Evolutionary conservation across 805 yeast species (phyloP), one percentile per base, ranked within the genome.

Genomic region (Suhomyces sp.): DNA sequence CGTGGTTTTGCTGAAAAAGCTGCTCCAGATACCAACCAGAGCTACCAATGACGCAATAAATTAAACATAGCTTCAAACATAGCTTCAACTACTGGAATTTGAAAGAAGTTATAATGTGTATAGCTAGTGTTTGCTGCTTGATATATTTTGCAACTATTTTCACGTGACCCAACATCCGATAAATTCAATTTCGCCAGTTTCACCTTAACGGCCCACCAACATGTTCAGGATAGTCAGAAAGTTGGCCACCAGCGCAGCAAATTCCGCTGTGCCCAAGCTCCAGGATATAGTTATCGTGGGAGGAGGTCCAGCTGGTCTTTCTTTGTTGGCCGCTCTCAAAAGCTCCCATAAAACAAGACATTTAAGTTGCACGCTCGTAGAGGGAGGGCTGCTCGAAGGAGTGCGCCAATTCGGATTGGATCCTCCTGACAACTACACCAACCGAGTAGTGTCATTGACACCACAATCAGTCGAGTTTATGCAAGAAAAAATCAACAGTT

Each of bases 261-360:
- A 17, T 31, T 8, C 49, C 1, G 40, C 46, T n/a, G 40, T 24
- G 10, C 38, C 51, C 17, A 54, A 48, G 40, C 52, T 57, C 22
- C 76, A 68, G 27, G 97, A 93, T 68, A 82, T 94, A 19, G 85
- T 90, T 6, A 88, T 94, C 50, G 88, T 94, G 36, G 99, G 99
- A 36, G 98, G 96, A 6, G 99, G 99, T 0, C 97, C 98, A 1
- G 98, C 98, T 0, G 99, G 99, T 0, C 72, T 94, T 52, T 86
- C 97, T 1, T 72, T 94, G 36, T 85, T 94, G 5, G 81, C 96
- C 0, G 96, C 96, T 0, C 70, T 93, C 53, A 87, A 88, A 65
- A 77, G 78, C 58, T 86, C 91, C 1, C 83, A 86, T 2, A 66
- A 77, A 19, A 81, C 96, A 4, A 73, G 71, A 27, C 74, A 81